Evolutionary conservation across 805 yeast species (phyloP).

Genomic region (Wickerhamiella kurtzmanii): DNA sequence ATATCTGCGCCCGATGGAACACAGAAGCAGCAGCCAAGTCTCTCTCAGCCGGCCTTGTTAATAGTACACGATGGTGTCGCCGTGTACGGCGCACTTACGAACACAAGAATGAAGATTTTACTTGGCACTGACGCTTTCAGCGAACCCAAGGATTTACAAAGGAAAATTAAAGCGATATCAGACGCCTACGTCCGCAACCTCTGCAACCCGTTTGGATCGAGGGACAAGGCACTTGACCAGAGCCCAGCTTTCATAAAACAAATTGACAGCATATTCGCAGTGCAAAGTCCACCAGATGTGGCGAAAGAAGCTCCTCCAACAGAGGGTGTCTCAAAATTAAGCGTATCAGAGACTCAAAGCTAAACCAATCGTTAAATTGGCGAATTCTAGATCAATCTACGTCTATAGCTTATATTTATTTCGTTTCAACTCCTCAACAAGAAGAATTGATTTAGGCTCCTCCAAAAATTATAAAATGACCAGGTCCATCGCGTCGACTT

Average conservation of each 20-base stretch:
- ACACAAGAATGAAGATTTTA: constrained; percentile 24
- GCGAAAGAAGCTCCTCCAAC: not conserved
- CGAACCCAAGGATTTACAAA: constrained; percentile 9
- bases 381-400: no score
- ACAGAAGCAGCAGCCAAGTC: constrained; percentile 8
- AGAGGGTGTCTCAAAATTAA: not conserved
- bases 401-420: no score
- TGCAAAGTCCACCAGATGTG: not conserved
- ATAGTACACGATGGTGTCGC: constrained; percentile 27
- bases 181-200: constrained; percentile 22
- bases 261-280: constrained; percentile 1
- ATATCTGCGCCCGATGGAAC: constrained; percentile 17
- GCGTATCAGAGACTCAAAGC: not conserved
- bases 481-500: no score
- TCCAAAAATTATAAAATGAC: no score
- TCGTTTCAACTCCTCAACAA: no score
- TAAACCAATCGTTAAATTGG: no score
- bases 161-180: constrained; percentile 17
- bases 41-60: constrained; percentile 17
- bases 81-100: constrained; percentile 25
- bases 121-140: constrained; percentile 22
- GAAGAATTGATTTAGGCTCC: no score
- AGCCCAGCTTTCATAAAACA: constrained; percentile 21
- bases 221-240: constrained; percentile 9
- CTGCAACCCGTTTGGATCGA: constrained; percentile 25